phyloP scores from a whole-genome alignment of 257 asterid species.

The Penstemon barbatus region DNA sequence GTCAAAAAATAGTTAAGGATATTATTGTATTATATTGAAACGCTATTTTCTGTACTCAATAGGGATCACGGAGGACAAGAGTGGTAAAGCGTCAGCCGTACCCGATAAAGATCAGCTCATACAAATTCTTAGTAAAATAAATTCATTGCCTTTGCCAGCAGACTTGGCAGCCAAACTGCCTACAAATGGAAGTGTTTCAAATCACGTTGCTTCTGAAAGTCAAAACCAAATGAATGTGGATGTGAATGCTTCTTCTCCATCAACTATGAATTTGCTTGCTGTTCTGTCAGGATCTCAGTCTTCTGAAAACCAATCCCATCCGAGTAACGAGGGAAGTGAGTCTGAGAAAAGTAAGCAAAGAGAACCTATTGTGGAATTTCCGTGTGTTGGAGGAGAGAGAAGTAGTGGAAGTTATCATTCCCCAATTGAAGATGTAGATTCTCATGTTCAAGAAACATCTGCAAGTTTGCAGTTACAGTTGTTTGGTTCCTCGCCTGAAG shows the following conservation, averaged over 20 bases:
- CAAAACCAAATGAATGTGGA: conserved; percentile 32
- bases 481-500: conserved; percentile 67
- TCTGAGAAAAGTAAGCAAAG: conserved; percentile 64
- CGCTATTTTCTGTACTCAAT: conserved; percentile 9
- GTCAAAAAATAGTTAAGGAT: background rate
- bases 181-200: conserved; percentile 32
- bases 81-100: conserved; percentile 22
- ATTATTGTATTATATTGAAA: too few species aligned
- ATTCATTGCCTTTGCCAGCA: conserved; percentile 62
- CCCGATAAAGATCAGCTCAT: conserved; percentile 66
- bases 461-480: conserved; percentile 49
- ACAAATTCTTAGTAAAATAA: conserved; percentile 63
- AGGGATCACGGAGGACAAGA: conserved; percentile 56
- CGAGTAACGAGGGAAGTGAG: conserved; percentile 60
- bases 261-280: conserved; percentile 77
- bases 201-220: conserved; percentile 38
- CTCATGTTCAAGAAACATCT: too few species aligned
- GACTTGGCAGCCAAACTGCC: conserved; percentile 46
- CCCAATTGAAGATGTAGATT: conserved; percentile 24
- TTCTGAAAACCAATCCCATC: conserved; percentile 50
- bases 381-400: conserved; percentile 51
- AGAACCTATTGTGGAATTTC: conserved; percentile 37
- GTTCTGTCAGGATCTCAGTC: conserved; percentile 36
- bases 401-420: conserved; percentile 57
- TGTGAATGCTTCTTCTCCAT: conserved; percentile 41